Evolutionary conservation across 1,139 yeast genomes (phyloP), one percentile per base, ranked within the genome.

Genomic region (Taphrina communis): DNA sequence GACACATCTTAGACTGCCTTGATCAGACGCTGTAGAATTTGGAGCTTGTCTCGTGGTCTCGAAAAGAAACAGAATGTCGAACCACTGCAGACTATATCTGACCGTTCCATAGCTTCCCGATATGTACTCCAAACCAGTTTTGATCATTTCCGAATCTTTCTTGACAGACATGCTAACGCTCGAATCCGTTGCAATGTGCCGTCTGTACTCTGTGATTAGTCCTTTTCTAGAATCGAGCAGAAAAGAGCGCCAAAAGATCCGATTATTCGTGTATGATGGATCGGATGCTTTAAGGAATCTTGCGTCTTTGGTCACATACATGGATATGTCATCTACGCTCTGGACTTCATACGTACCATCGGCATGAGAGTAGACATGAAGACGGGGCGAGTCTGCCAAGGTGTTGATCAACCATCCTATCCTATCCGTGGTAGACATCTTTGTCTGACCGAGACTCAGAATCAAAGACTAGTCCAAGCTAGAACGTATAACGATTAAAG

Each of bases 11-110:
- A 56, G 48, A 39, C 60, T 56, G n/a, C 60, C 60, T 7, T n/a
- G 17, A 21, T 56, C 60, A n/a, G 25, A 14, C 21, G 36, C 31
- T 1, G 25, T 56, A 36, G 60, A 35, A n/a, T 56, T 56, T 6
- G 60, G 60, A 6, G 60, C 60, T 14, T 25, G 39, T 21, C 50
- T 56, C 21, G 60, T 56, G 36, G n/a, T 21, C 60, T 41, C 60
- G 38, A 56, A 56, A 35, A 6, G 14, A 36, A 39, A 41, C 2
- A 38, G 17, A 17, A 4, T n/a, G 17, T 38, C 48, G 1, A 8
- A 25, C 60, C 60, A 56, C 17, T 56, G 6, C 36, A 56, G 35
- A 7, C 19, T 21, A n/a, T 56, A 56, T 21, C 46, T 41, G 12
- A 19, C 8, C 14, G 57, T 8, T 8, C 57, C 41, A 17, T 53